Conservation (phyloP, 768 basidiomycete species). For the Scleroderma bovista region DNA sequence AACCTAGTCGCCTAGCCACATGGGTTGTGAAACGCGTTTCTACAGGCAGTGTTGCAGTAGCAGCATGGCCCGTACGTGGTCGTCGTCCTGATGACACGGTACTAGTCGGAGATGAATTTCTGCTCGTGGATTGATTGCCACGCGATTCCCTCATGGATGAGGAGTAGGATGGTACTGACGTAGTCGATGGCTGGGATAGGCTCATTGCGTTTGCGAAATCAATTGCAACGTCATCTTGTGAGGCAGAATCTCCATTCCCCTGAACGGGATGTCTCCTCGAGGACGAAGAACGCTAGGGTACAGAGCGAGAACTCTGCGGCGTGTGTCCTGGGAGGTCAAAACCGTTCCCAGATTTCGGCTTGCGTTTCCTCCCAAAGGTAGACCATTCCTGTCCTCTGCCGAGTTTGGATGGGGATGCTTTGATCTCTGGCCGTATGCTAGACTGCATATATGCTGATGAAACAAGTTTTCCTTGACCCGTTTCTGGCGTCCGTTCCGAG, state of each 20-base stretch:
- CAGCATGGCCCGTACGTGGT: constrained; percentile 15
- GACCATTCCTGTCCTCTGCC: constrained; percentile 26
- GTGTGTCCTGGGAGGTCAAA: constrained; percentile 9
- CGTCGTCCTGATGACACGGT: constrained; percentile 22
- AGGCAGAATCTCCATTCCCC: constrained; percentile 5
- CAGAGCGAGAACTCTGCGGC: constrained; percentile 8
- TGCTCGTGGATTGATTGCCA: constrained; percentile 16
- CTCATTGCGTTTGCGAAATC: neutral
- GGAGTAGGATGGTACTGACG: constrained; percentile 4
- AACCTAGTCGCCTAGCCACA: constrained; percentile 13
- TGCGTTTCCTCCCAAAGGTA: constrained; percentile 30
- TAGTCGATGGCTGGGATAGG: constrained; percentile 11
- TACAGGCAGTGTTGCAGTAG: constrained; percentile 10
- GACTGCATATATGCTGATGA: constrained; percentile 11
- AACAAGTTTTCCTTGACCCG: constrained; percentile 1
- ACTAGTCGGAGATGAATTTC: constrained; percentile 26
- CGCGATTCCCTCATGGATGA: constrained; percentile 18
- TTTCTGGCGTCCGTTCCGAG: neutral
- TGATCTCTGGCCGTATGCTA: constrained; percentile 4
- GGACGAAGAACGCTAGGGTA: constrained; percentile 15
- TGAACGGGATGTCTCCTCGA: constrained; percentile 8
- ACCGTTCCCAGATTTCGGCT: constrained; percentile 10
- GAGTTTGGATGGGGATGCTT: constrained; percentile 15
- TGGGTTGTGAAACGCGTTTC: constrained; percentile 23
- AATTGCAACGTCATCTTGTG: neutral